Base-by-base conservation (phyloP, 331 rosid genomes). In the Pyracantha coccinea region DNA sequence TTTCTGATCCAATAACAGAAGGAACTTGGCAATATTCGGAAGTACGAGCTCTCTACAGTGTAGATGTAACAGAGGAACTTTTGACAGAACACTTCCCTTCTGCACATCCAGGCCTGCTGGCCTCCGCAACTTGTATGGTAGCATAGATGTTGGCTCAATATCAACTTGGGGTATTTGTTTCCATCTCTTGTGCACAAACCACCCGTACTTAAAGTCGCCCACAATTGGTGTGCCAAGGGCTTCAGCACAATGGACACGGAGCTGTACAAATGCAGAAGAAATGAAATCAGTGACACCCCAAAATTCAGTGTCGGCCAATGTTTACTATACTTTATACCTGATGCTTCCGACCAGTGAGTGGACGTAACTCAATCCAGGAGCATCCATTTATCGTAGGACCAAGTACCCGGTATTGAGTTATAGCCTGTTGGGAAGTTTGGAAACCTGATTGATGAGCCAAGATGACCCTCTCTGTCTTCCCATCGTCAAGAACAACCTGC, bases 201-300 rank as follows among this genome's bases (percentile, higher is more conserved):
- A 94, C 28, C 99, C 99, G 13, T 94, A 94, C 84, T 87, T 91
- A 55, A 90, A 94, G 82, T 94, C 99, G 2, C 99, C 98, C 72
- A 94, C 95, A 38, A 94, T 94, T 11, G 99, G 97, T 0, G 97
- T 91, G 69, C 99, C 97, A 28, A 94, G 93, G 69, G 99, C 99
- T 87, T 94, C 97, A 38, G 99, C 97, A 52, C 99, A 94, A 82
- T 94, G 99, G 57, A 94, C 96, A n/a, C 97, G 91, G 71, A 94
- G 85, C 99, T 92, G 85, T 38, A 78, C 60, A 75, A 79, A 32
- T 5, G 67, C 66, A 24, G 20, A 21, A 64, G n/a, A 53, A 73
- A 5, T 20, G 19, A 64, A 69, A 79, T 65, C 72, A 79, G 53
- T 33, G 20, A 11, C 21, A 41, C 50, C 50, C 50, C 50, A 12